Conservation (phyloP, 495 filamentous ascomycete species). For the Penicillium egyptiacum region DNA sequence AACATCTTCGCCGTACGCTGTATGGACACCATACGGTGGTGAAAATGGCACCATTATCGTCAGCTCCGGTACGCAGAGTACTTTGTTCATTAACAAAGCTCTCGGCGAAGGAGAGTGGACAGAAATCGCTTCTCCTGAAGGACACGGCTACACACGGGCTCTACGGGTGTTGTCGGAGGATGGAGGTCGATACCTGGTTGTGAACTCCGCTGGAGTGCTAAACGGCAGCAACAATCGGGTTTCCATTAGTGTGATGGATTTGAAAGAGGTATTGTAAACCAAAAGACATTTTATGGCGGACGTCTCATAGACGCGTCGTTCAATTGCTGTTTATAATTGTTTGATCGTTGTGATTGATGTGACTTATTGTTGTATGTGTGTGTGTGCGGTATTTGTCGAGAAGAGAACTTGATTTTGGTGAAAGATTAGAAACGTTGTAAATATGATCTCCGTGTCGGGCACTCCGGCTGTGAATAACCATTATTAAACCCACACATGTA, state of each 20-base stretch:
- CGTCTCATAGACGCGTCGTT: background rate
- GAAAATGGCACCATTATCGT: conserved; percentile 59
- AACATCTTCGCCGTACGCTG: conserved; percentile 54
- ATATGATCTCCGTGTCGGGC: background rate
- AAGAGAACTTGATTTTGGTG: background rate
- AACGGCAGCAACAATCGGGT: conserved; percentile 28
- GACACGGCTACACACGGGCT: conserved; percentile 50
- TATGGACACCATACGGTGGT: conserved; percentile 55
- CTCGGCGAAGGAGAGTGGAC: conserved; percentile 59
- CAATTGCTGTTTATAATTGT: background rate
- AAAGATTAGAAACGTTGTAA: background rate
- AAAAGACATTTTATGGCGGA: background rate
- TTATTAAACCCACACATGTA: too few relatives aligned
- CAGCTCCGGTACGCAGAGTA: conserved; percentile 48
- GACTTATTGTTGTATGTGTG: background rate
- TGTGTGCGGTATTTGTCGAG: background rate
- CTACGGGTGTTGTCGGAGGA: conserved; percentile 45
- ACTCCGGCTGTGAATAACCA: too few relatives aligned
- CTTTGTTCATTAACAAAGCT: conserved; percentile 58
- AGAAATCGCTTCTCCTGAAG: conserved; percentile 47
- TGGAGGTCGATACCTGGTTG: conserved; percentile 24
- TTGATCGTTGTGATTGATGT: background rate
- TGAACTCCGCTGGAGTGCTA: conserved; percentile 34
- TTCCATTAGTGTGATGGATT: conserved; percentile 35
- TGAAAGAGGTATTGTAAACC: conserved; percentile 18